Percentiles rank a stretch among this genome's conserved stretches.
Conservation (phyloP, 2,329 filamentous ascomycete genomes). For the Periconia digitata region DNA sequence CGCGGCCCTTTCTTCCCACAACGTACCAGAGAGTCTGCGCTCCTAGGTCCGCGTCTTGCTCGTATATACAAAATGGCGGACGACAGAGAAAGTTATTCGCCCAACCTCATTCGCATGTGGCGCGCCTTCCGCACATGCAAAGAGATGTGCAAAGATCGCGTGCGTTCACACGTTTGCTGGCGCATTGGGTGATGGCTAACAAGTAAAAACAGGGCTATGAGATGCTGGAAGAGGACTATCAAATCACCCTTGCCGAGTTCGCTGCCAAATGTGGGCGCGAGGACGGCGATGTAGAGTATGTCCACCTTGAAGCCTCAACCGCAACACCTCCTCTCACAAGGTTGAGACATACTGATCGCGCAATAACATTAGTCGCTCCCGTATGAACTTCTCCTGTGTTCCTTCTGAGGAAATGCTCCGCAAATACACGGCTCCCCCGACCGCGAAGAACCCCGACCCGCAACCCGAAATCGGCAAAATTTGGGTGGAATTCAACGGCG, state of each 20-base stretch:
- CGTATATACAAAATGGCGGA: slow-evolving; percentile 26
- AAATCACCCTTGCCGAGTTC: slow-evolving; percentile 83
- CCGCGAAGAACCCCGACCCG: slow-evolving; percentile 68
- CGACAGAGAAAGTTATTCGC: slow-evolving; percentile 21
- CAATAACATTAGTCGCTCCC: slow-evolving; percentile 64
- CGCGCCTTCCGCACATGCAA: slow-evolving; percentile 90
- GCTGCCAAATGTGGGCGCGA: slow-evolving; percentile 68
- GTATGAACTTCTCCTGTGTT: slow-evolving; percentile 84
- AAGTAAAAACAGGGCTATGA: slow-evolving; percentile 77
- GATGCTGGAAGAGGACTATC: slow-evolving; percentile 84
- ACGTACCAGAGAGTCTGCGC: slow-evolving; percentile 3
- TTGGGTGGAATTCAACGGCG: slow-evolving; percentile 88
- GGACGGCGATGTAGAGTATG: slow-evolving; percentile 77
- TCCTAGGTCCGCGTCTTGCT: slow-evolving; percentile 2
- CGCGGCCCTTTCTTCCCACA: slow-evolving; percentile 9
- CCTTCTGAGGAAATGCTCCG: slow-evolving; percentile 82
- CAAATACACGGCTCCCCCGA: slow-evolving; percentile 76
- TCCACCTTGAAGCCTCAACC: slow-evolving; percentile 8
- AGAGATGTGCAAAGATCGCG: slow-evolving; percentile 91
- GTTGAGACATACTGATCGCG: slow-evolving; percentile 7
- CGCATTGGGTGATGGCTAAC: slow-evolving; percentile 19
- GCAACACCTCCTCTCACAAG: background rate
- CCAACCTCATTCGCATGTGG: slow-evolving; percentile 69
- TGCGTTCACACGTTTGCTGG: slow-evolving; percentile 51
- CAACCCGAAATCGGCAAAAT: slow-evolving; percentile 78